Evolutionary conservation across 2,329 filamentous ascomycete species (phyloP).

Genomic region (Blumeria graminis): DNA sequence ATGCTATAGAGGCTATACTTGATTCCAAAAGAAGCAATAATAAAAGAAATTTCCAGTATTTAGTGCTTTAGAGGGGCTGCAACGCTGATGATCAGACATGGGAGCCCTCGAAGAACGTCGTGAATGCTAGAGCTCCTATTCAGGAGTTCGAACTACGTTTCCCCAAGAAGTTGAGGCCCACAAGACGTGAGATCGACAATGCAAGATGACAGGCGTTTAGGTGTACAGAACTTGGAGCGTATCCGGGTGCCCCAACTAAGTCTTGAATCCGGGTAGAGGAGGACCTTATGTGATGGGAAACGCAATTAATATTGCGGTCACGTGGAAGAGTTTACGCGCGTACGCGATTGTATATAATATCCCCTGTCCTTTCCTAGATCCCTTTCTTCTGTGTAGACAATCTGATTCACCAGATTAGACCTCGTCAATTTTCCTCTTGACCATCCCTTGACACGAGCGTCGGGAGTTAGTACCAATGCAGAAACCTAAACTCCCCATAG

Average conservation of each 20-base stretch:
- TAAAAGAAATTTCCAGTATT: neutral
- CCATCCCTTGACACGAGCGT: no score
- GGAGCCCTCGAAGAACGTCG: neutral
- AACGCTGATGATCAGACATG: neutral
- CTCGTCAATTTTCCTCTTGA: no score
- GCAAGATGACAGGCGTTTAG: neutral
- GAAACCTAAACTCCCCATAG: no score
- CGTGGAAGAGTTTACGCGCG: neutral
- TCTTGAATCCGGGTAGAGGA: neutral
- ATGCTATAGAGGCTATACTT: neutral
- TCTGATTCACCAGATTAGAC: no score
- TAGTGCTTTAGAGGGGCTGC: neutral
- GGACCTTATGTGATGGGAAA: neutral
- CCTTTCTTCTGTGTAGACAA: no score
- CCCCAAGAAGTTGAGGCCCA: neutral
- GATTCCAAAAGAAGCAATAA: neutral
- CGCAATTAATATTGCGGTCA: neutral
- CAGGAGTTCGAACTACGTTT: neutral
- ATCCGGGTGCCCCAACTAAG: neutral
- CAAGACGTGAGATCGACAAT: neutral
- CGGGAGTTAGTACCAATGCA: no score
- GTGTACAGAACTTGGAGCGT: neutral
- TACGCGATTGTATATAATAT: neutral
- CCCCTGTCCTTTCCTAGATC: no score
- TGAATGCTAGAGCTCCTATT: constrained; percentile 1